A percentile compares a stretch with the other conserved stretches of the same genome.
These are phyloP conservation scores for Rhizopus arrhizus DNA, from an alignment of 371 early-diverging fungal species.

Conservation along the genomic window DNA sequence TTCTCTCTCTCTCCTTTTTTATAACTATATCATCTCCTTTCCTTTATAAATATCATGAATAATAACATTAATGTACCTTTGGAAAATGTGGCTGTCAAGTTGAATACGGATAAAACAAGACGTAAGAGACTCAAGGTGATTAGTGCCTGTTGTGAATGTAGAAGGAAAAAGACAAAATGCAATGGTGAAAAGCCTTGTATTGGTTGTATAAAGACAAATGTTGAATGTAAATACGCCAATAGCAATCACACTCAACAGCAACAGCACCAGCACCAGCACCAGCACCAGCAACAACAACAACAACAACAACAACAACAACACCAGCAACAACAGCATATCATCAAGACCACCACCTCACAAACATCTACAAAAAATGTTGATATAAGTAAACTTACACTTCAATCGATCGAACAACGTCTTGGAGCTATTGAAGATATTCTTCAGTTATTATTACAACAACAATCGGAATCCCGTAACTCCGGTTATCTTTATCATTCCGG, in stretches of 20 bases:
- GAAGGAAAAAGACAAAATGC: conserved; percentile 28
- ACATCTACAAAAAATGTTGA: conserved; percentile 4
- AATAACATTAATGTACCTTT: not conserved
- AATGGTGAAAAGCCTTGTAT: conserved; percentile 41
- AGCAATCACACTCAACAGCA: conserved; percentile 24
- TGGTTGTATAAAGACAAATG: conserved; percentile 42
- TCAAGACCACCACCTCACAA: not conserved
- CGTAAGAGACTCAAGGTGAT: conserved; percentile 47
- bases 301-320: conserved; percentile 13
- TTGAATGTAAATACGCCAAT: conserved; percentile 42
- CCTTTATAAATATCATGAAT: conserved; percentile 8
- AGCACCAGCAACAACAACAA: conserved; percentile 15
- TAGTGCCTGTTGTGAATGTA: conserved; percentile 35
- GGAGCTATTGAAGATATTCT: conserved; percentile 46
- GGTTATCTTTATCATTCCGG: conserved; percentile 24
- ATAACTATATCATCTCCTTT: conserved; percentile 8
- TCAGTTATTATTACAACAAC: conserved; percentile 30
- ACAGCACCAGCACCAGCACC: conserved; percentile 5
- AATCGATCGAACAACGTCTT: conserved; percentile 46
- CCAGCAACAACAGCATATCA: not conserved
- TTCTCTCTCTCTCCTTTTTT: conserved; percentile 9
- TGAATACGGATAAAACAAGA: conserved; percentile 38
- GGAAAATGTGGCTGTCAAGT: conserved; percentile 15
- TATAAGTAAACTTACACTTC: conserved; percentile 23
- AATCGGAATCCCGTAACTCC: conserved; percentile 12